A percentile compares a stretch with the other conserved stretches of the same genome.
These are phyloP conservation scores for Fremontodendron californicum DNA, from an alignment of 345 rosid genomes.

Conservation along the genomic window DNA sequence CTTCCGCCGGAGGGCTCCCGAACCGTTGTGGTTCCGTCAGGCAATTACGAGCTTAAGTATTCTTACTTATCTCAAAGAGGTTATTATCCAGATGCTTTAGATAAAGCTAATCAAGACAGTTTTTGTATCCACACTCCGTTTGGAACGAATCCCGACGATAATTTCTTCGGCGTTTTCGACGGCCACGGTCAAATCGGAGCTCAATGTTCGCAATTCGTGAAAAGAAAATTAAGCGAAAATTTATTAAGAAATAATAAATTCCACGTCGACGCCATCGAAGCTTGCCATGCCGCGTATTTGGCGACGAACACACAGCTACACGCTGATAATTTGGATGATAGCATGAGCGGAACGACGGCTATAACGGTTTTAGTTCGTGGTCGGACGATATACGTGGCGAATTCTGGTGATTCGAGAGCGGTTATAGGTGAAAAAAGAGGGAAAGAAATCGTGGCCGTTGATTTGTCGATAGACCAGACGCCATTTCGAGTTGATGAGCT, in stretches of 20 bases:
- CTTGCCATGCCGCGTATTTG: conserved; percentile 63
- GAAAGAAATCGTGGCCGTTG: conserved; percentile 72
- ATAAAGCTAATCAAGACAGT: conserved; percentile 97
- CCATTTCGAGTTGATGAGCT: conserved; percentile 82
- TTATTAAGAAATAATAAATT: conserved; percentile 61
- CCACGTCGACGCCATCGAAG: conserved; percentile 67
- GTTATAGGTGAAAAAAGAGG: conserved; percentile 82
- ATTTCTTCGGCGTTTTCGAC: conserved; percentile 96
- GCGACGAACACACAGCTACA: conserved; percentile 72
- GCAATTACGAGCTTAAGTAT: conserved; percentile 57
- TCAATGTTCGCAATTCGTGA: conserved; percentile 86
- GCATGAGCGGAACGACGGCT: conserved; percentile 97
- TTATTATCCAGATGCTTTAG: conserved; percentile 89
- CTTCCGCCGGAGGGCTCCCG: conserved; percentile 87
- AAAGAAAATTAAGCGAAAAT: conserved; percentile 76
- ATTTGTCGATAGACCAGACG: conserved; percentile 90
- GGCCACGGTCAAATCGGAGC: conserved; percentile 97
- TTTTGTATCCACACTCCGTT: conserved; percentile 91
- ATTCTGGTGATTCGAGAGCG: conserved; percentile 92
- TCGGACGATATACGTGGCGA: conserved; percentile 66
- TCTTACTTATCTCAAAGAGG: conserved; percentile 91
- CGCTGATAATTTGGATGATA: conserved; percentile 71
- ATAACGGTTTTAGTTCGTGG: conserved; percentile 90
- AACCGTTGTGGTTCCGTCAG: conserved; percentile 54
- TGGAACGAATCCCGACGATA: conserved; percentile 59